Percentiles rank a stretch among this genome's conserved stretches.
phyloP scores from a whole-genome alignment of 1,139 yeast genomes.

The Chernovozyma sophiae-reginae region DNA sequence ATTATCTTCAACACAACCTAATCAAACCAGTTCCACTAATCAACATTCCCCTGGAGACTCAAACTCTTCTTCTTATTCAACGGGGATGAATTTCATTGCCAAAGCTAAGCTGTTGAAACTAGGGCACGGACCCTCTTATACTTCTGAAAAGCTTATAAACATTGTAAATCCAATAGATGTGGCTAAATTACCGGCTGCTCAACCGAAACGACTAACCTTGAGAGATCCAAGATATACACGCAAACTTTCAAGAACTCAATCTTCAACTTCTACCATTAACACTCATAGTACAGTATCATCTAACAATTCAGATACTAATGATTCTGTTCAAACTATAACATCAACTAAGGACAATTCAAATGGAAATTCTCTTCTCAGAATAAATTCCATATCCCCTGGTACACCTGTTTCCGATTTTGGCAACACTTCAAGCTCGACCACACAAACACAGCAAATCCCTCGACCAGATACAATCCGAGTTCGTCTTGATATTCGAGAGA shows the following conservation, averaged over 20 bases:
- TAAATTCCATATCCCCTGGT: conserved; percentile 1
- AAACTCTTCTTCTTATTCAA: conserved; percentile 8
- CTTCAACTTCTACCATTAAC: conserved; percentile 50
- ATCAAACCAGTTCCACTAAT: conserved; percentile 8
- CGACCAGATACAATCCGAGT: conserved; percentile 43
- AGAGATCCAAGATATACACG: conserved; percentile 37
- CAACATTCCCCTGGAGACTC: conserved; percentile 9
- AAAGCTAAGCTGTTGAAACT: conserved; percentile 23
- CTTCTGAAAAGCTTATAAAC: conserved; percentile 54
- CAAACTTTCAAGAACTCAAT: conserved; percentile 41
- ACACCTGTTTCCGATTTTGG: conserved; percentile 4
- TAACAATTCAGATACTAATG: conserved; percentile 25
- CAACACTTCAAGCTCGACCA: conserved; percentile 6
- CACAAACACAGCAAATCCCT: conserved; percentile 6
- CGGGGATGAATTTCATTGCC: conserved; percentile 13
- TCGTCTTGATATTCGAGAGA: conserved; percentile 54
- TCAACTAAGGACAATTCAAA: not conserved
- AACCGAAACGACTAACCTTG: conserved; percentile 61
- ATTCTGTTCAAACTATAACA: not conserved
- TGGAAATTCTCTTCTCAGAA: not conserved
- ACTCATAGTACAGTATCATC: conserved; percentile 38
- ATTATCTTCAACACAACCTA: conserved; percentile 4
- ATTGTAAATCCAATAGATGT: conserved; percentile 76
- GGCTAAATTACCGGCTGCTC: conserved; percentile 58
- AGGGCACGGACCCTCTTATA: conserved; percentile 26